phyloP scores from a whole-genome alignment of 2,329 filamentous ascomycete genomes.

The Trichoderma asperellum region DNA sequence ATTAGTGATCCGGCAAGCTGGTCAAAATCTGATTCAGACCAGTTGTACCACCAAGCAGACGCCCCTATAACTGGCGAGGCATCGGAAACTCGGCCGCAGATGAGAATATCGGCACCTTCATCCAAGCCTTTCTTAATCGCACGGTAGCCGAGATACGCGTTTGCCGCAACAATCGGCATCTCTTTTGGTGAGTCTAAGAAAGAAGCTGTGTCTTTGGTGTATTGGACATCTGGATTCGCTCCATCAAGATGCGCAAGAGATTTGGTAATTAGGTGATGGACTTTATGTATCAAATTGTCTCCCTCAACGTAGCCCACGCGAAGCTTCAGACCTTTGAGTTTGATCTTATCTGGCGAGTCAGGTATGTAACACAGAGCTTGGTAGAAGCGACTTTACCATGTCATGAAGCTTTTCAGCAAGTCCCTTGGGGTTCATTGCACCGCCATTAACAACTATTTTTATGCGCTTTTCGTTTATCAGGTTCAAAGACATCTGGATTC shows the following conservation, averaged over 20 bases:
- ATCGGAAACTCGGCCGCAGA: conserved; percentile 50
- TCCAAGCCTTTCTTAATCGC: conserved; percentile 46
- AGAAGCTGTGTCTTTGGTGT: conserved; percentile 30
- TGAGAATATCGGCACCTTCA: conserved; percentile 48
- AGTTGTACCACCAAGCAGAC: conserved; percentile 57
- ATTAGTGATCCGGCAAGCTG: conserved; percentile 51
- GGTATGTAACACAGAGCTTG: not conserved
- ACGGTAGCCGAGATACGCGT: conserved; percentile 57
- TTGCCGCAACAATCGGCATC: conserved; percentile 38
- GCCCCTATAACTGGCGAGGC: conserved; percentile 55
- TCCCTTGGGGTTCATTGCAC: conserved; percentile 57
- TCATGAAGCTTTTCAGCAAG: conserved; percentile 45
- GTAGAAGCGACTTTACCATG: conserved; percentile 23
- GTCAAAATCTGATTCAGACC: conserved; percentile 51
- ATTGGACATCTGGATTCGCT: conserved; percentile 32
- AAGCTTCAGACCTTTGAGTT: conserved; percentile 37
- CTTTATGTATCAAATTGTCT: conserved; percentile 41
- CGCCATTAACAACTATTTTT: conserved; percentile 61
- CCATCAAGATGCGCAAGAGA: conserved; percentile 33
- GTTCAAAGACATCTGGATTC: conserved; percentile 35
- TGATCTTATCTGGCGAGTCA: conserved; percentile 30
- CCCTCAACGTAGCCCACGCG: conserved; percentile 46
- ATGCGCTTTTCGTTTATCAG: conserved; percentile 52
- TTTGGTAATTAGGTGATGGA: conserved; percentile 24
- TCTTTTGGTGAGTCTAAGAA: conserved; percentile 31